A percentile compares a stretch with the other conserved stretches of the same genome.
Conservation (phyloP, 2,329 filamentous ascomycete species). For the Harringtonia aguacate region DNA sequence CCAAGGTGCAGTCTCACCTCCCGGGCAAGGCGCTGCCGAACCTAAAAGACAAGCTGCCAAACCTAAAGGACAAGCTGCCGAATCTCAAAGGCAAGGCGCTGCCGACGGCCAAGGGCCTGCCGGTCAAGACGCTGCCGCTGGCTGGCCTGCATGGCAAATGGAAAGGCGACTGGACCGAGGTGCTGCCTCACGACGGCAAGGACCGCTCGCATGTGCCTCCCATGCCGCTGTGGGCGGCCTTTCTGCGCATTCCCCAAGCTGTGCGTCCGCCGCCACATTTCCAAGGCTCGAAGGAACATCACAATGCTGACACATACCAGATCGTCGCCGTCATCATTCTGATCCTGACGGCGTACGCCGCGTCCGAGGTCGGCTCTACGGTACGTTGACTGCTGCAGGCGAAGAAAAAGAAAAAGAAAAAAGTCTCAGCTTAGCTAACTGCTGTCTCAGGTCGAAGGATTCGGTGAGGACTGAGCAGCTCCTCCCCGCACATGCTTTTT, state of each 20-base stretch:
- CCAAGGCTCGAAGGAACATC: background rate
- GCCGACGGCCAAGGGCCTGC: background rate
- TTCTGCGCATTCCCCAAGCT: constrained; percentile 11
- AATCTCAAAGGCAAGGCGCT: background rate
- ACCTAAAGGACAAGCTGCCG: too few relatives aligned
- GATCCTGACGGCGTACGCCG: constrained; percentile 9
- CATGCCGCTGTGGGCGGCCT: constrained; percentile 10
- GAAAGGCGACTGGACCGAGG: background rate
- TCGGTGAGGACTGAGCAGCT: background rate
- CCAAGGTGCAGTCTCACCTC: too few relatives aligned
- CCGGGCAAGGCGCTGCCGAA: too few relatives aligned
- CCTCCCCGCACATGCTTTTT: too few relatives aligned
- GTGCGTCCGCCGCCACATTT: background rate
- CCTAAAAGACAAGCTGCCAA: too few relatives aligned
- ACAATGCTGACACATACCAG: background rate
- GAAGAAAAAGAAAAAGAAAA: too few relatives aligned
- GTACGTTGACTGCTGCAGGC: constrained; percentile 4
- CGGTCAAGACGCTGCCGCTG: background rate
- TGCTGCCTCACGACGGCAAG: constrained; percentile 6
- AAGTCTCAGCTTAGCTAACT: background rate
- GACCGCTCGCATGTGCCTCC: constrained; percentile 11
- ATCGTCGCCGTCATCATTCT: constrained; percentile 9
- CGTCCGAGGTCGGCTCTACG: constrained; percentile 6
- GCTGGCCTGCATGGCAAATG: too few relatives aligned
- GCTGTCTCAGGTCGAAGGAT: background rate